Evolutionary conservation across 1,284 basidiomycete genomes (phyloP), one percentile per base, ranked within the genome.

Genomic region (Afroboletus lepidellus): DNA sequence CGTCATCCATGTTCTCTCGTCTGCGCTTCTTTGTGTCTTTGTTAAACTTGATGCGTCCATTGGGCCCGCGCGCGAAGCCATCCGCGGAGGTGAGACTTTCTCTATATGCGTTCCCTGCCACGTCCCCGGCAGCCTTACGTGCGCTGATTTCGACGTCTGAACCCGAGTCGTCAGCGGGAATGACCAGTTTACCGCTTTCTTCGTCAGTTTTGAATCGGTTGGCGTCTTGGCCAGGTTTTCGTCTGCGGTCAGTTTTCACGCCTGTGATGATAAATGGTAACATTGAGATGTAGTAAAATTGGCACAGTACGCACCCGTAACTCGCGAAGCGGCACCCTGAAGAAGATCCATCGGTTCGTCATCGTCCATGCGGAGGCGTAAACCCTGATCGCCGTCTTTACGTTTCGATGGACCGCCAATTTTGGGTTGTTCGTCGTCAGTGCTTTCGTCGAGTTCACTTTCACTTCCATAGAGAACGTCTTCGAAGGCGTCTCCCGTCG

Each of bases 331-430:
- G 67, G 87, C 79, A 54, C 94, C 90, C 54, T 93, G 86, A 7
- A 99, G 76, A 50, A 99, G 78, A 75, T 99, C 96, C 85, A 98
- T 92, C 1, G 97, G 96, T 60, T 95, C 88, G 63, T 98, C 93
- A 52, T 93, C 88, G 67, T 98, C 96, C 58, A 92, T 76, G 34
- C 91, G 83, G 52, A 99, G 79, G n/a, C 84, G 81, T 27, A 81
- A 74, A 36, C 81, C 78, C 18, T 72, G 66, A 15, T 69, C 60
- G n/a, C 62, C 56, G 23, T 62, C 69, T 58, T 73, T 75, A 41
- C 70, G 65, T 51, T 77, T 79, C 18, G 69, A 54, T 16, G 58
- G 58, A 15, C 61, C 60, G 5, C 59, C 55, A 18, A 70, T 71
- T 21, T 57, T 61, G 18, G 20, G 59, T 23, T 68, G 69, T 18